A percentile compares a stretch with the other conserved stretches of the same genome.
Conservation (phyloP, 148 eudicot genomes). For the Chenopodium formosanum region DNA sequence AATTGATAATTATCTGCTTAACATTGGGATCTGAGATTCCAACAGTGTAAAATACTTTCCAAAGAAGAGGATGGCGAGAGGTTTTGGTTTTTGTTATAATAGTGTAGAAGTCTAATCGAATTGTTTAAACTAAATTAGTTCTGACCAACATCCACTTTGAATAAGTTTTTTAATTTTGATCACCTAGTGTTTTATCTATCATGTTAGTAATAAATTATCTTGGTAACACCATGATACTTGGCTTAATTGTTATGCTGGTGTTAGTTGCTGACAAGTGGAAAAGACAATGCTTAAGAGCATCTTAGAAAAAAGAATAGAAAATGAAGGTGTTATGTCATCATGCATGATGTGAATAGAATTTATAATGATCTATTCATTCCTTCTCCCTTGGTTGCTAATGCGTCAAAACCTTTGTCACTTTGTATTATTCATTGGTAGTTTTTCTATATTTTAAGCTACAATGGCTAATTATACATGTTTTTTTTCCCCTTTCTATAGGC, state of each 20-base stretch:
- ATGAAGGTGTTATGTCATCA: not conserved
- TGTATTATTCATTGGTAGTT: not conserved
- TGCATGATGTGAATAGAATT: not conserved
- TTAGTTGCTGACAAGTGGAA: not conserved
- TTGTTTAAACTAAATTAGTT: no score
- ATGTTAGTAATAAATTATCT: not conserved
- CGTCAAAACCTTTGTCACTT: not conserved
- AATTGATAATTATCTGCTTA: no score
- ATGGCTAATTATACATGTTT: not conserved
- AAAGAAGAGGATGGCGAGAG: not conserved
- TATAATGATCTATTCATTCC: not conserved
- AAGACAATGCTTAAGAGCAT: not conserved
- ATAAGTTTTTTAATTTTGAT: no score
- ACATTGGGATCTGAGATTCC: not conserved
- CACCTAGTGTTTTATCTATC: no score
- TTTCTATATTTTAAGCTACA: not conserved
- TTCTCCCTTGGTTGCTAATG: not conserved
- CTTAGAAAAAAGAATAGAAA: not conserved
- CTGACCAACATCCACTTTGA: no score
- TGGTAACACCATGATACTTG: not conserved
- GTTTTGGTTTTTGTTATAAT: not conserved
- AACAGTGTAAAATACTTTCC: not conserved
- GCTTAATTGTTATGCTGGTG: not conserved
- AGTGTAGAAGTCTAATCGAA: not conserved
- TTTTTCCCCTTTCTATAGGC: conserved; percentile 26